These are phyloP conservation scores for Chaetomiaceae sp. DNA, from an alignment of 2,329 filamentous ascomycete species.

Conservation along the genomic window DNA sequence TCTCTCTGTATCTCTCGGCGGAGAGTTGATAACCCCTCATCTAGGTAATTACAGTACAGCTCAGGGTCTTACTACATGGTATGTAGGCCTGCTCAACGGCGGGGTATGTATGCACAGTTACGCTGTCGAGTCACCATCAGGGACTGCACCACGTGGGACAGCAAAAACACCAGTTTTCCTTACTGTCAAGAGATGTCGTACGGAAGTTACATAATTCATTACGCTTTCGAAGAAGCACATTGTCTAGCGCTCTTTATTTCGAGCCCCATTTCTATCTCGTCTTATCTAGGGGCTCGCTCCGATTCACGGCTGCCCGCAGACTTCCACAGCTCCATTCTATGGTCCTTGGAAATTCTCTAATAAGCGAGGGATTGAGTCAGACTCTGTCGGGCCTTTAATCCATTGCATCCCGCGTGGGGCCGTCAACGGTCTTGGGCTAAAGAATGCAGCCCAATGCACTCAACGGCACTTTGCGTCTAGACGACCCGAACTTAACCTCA, in stretches of 20 bases:
- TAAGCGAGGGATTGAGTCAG: neutral
- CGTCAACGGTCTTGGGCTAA: constrained; percentile 5
- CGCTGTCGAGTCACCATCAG: neutral
- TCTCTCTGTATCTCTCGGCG: neutral
- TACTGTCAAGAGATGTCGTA: neutral
- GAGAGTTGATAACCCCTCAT: neutral
- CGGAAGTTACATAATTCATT: neutral
- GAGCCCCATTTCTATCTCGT: neutral
- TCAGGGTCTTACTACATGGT: no score
- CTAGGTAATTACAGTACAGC: no score
- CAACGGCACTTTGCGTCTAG: constrained; percentile 14
- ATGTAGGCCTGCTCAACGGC: no score
- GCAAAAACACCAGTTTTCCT: constrained; percentile 1
- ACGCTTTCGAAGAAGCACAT: neutral
- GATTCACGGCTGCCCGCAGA: constrained; percentile 11
- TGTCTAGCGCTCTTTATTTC: neutral
- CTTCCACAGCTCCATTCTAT: neutral
- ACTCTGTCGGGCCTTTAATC: constrained; percentile 6
- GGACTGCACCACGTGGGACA: constrained; percentile 7
- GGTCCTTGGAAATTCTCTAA: neutral
- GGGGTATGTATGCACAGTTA: no score
- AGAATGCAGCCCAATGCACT: neutral
- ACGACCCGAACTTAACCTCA: neutral
- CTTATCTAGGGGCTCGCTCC: neutral
- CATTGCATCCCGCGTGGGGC: constrained; percentile 3